A percentile compares a stretch with the other conserved stretches of the same genome.
Conservation (phyloP, 768 basidiomycete species). For the Lentinula edodes region DNA sequence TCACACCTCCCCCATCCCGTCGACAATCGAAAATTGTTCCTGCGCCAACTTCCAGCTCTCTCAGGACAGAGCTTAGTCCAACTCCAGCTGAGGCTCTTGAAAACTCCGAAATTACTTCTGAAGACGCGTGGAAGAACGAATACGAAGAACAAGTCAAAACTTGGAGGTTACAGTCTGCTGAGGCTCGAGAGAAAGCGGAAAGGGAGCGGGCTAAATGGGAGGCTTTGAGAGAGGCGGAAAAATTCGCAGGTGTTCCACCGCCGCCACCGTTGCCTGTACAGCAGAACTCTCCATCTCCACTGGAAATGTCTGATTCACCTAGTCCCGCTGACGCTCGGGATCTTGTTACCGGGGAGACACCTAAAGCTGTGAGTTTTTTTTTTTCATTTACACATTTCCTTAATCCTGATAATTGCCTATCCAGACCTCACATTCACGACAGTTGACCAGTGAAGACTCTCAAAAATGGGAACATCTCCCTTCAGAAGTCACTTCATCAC, state of each 20-base stretch:
- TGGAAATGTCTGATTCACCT: slow-evolving; percentile 20
- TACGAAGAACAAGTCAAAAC: slow-evolving; percentile 63
- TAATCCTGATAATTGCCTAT: slow-evolving; percentile 6
- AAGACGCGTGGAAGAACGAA: slow-evolving; percentile 58
- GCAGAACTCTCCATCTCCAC: slow-evolving; percentile 6
- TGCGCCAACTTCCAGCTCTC: background rate
- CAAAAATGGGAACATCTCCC: slow-evolving; percentile 76
- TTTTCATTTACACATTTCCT: background rate
- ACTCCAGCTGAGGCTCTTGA: slow-evolving; percentile 8
- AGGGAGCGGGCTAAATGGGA: slow-evolving; percentile 71
- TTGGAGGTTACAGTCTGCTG: slow-evolving; percentile 72
- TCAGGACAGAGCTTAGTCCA: slow-evolving; percentile 2
- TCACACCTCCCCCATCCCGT: slow-evolving; percentile 24
- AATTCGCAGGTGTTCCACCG: slow-evolving; percentile 25
- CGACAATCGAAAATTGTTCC: slow-evolving; percentile 15
- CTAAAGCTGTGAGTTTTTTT: slow-evolving; percentile 21
- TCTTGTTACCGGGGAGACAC: slow-evolving; percentile 32
- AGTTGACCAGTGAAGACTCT: slow-evolving; percentile 35
- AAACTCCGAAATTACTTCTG: slow-evolving; percentile 12
- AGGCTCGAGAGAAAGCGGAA: slow-evolving; percentile 71
- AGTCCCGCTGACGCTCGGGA: slow-evolving; percentile 35
- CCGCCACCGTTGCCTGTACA: slow-evolving; percentile 7
- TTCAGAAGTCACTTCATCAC: slow-evolving; percentile 55
- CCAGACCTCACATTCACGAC: slow-evolving; percentile 25
- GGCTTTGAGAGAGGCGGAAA: slow-evolving; percentile 52